phyloP scores from a whole-genome alignment of 1,284 basidiomycete genomes.

The Sparassis latifolia region DNA sequence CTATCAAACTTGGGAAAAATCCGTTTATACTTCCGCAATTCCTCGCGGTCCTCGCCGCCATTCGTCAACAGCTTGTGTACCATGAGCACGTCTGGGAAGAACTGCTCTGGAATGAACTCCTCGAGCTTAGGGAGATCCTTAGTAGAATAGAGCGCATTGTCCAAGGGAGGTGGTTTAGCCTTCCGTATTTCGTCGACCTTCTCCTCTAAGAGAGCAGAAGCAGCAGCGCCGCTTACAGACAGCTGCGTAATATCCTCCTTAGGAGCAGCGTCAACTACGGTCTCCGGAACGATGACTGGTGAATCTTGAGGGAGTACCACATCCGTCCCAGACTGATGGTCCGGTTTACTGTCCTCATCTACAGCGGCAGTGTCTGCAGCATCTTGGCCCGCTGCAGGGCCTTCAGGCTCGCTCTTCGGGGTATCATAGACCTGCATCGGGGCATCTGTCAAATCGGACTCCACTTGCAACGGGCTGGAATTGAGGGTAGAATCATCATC shows the following conservation, averaged over 20 bases:
- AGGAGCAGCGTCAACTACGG: not conserved
- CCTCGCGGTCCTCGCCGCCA: constrained; percentile 6
- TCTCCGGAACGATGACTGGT: not conserved
- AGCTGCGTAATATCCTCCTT: not conserved
- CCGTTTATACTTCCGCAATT: constrained; percentile 16
- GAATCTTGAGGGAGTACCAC: not conserved
- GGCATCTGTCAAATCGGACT: too few species aligned
- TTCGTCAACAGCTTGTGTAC: too few species aligned
- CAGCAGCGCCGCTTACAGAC: too few species aligned
- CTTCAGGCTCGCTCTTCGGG: too few species aligned
- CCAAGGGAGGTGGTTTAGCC: not conserved
- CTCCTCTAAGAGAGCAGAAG: too few species aligned
- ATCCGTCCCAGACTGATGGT: not conserved
- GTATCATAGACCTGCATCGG: too few species aligned
- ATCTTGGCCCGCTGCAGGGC: too few species aligned
- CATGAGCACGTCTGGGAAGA: constrained; percentile 26
- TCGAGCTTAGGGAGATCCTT: constrained; percentile 23
- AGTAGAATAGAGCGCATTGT: not conserved
- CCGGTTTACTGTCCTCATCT: too few species aligned
- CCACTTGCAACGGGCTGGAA: too few species aligned
- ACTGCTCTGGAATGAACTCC: constrained; percentile 25
- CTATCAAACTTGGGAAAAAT: constrained; percentile 12
- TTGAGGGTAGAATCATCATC: too few species aligned
- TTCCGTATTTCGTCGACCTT: not conserved
- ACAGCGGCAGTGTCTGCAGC: too few species aligned